Evolutionary conservation across 176 grass and related monocot genomes (phyloP), one percentile per base, ranked within the genome.

Genomic region (Carex scoparia): DNA sequence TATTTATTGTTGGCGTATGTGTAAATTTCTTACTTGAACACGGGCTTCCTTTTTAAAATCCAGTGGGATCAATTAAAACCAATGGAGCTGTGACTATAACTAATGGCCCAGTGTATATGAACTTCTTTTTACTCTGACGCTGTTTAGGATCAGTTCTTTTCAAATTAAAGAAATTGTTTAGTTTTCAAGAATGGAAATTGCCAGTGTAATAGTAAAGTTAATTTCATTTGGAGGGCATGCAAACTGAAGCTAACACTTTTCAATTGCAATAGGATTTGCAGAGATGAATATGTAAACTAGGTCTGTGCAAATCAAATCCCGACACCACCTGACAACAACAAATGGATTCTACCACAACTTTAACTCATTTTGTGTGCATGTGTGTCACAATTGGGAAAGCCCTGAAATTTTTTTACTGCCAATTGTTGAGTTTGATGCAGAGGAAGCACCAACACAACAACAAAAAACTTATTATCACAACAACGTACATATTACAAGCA

Each of bases 91-190:
- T 59, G 2, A 80, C 16, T 35, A 33, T 51, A 51, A 19, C 4
- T 53, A 49, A 51, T 75, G 16, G 10, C 51, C 32, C 40, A 81
- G 27, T 61, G 23, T n/a, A 48, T 1, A 62, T 7, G 8, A 14
- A 54, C 23, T 56, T 77, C 49, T 15, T 82, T 48, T 19, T 31
- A 19, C 1, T 62, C 27, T 79, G 5, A 65, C 46, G 82, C 13
- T 80, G 51, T 30, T 84, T 57, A 28, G 19, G 70, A 55, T 69
- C 30, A 81, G 68, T 61, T 61, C 10, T 77, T 77, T 35, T 16
- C 49, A 56, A 78, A 55, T 35, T 14, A 19, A 57, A 16, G 19
- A 56, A 27, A 57, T 18, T 57, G 49, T 12, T 78, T 78, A 15
- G 3, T 18, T 57, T 56, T 5, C 23, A 5, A 16, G 23, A 56